phyloP scores from a whole-genome alignment of 225 moss, liverwort and hornwort genomes.

The Polytrichum formosum region DNA sequence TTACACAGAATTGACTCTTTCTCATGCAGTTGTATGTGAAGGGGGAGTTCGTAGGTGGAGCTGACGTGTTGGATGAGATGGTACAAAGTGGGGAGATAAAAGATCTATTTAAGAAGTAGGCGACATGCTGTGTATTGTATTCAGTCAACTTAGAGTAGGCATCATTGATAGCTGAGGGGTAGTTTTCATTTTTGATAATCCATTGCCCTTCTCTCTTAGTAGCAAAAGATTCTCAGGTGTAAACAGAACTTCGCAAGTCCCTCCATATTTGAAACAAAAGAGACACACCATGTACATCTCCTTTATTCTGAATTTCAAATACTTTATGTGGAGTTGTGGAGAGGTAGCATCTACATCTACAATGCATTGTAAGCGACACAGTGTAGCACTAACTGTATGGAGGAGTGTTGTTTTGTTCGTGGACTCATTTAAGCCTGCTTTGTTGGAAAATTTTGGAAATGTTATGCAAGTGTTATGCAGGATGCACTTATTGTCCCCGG shows the following conservation, averaged over 20 bases:
- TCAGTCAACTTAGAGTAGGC: not conserved
- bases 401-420: too few species aligned
- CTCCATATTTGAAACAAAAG: too few species aligned
- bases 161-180: not conserved
- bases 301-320: too few species aligned
- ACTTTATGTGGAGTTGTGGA: too few species aligned
- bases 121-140: not conserved
- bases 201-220: not conserved
- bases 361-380: too few species aligned
- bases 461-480: too few species aligned
- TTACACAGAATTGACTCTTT: not conserved
- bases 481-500: too few species aligned
- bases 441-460: too few species aligned
- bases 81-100: conserved; percentile 77
- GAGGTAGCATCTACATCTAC: too few species aligned
- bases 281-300: too few species aligned
- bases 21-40: conserved; percentile 73
- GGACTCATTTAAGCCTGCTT: too few species aligned
- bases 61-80: conserved; percentile 83
- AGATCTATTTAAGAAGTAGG: conserved; percentile 46
- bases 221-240: not conserved
- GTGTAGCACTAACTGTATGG: too few species aligned
- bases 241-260: not conserved
- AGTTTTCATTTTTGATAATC: not conserved
- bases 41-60: conserved; percentile 93